Evolutionary conservation across 306 rosid genomes (phyloP).

Genomic region (Pyrus betulifolia): DNA sequence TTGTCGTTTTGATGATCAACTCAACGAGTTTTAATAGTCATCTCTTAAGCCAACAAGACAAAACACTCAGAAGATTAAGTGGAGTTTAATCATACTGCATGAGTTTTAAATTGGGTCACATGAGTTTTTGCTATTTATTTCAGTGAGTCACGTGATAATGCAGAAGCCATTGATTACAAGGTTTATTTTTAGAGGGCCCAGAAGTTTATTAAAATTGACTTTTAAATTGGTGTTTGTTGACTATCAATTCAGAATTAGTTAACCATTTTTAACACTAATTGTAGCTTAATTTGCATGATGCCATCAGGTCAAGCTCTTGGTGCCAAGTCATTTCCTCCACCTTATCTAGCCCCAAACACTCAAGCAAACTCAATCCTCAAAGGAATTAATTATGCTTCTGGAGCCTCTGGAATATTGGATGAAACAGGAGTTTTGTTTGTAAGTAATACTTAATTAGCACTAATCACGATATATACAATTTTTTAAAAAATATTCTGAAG

Average conservation of each 20-base stretch:
- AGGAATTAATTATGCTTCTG: slow-evolving; percentile 54
- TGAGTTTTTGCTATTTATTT: not conserved
- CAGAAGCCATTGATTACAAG: not conserved
- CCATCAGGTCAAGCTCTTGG: slow-evolving; percentile 42
- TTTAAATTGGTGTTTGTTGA: not conserved
- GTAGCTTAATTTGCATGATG: not conserved
- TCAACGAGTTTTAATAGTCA: not conserved
- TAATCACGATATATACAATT: not conserved
- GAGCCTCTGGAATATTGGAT: slow-evolving; percentile 46
- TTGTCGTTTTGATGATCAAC: not conserved
- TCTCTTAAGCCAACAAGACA: not conserved
- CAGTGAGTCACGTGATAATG: not conserved
- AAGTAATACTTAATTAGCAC: slow-evolving; percentile 2
- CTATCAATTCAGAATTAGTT: not conserved
- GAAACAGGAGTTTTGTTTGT: slow-evolving; percentile 42
- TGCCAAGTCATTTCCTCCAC: slow-evolving; percentile 47
- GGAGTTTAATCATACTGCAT: too few species aligned
- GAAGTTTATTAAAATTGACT: not conserved
- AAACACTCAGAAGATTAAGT: not conserved
- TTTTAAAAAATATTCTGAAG: not conserved
- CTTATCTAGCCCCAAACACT: slow-evolving; percentile 45
- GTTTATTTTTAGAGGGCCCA: not conserved
- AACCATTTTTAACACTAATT: not conserved
- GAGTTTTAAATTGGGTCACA: not conserved
- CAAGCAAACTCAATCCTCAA: slow-evolving; percentile 13